Evolutionary conservation across 1,139 yeast species (phyloP).

Genomic region (Ogataea hybrid): DNA sequence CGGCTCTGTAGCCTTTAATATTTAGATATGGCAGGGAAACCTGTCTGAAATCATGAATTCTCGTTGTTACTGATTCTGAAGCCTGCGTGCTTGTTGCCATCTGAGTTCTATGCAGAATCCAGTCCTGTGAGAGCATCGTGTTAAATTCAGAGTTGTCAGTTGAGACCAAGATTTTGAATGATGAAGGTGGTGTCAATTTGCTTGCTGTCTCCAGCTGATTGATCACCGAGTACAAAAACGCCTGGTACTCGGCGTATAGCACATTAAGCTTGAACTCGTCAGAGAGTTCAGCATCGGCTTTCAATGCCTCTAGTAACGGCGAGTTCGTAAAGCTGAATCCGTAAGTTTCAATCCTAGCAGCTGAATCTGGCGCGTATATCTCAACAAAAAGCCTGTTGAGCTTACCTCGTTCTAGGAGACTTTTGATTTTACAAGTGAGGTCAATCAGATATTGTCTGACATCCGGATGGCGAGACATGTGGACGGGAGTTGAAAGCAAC

Average conservation of each 20-base stretch:
- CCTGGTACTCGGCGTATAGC: constrained; percentile 26
- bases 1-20: constrained; percentile 26
- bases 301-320: constrained; percentile 22
- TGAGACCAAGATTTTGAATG: constrained; percentile 25
- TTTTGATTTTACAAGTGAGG: constrained; percentile 15
- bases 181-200: constrained; percentile 4
- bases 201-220: constrained; percentile 15
- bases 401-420: constrained; percentile 21
- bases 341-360: constrained; percentile 18
- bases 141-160: constrained; percentile 18
- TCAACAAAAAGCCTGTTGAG: constrained; percentile 27
- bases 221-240: constrained; percentile 25
- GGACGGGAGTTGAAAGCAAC: constrained; percentile 42
- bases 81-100: constrained; percentile 4
- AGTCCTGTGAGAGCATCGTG: constrained; percentile 18
- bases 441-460: constrained; percentile 39
- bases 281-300: constrained; percentile 11
- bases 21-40: constrained; percentile 25
- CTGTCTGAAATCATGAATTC: constrained; percentile 21
- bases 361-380: constrained; percentile 9
- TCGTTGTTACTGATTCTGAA: constrained; percentile 8
- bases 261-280: constrained; percentile 12
- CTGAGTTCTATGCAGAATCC: constrained; percentile 24
- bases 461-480: constrained; percentile 43
- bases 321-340: constrained; percentile 31